Evolutionary conservation across 805 yeast genomes (phyloP), one percentile per base, ranked within the genome.

Genomic region (Yarrowia osloensis): DNA sequence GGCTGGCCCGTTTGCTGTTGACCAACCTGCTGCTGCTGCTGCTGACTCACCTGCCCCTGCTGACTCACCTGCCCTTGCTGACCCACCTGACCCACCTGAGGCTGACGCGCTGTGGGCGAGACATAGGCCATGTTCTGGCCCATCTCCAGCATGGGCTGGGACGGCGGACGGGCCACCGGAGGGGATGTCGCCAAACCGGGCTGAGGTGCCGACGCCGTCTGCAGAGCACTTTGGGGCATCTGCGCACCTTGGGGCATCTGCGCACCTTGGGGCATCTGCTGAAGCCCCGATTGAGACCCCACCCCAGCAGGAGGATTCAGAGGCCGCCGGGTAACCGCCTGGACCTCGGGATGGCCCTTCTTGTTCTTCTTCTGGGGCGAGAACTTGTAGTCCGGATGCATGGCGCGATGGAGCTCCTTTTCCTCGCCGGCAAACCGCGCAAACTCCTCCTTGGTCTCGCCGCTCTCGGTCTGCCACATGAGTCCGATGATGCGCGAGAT

Each of bases 321-420:
- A 0, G 54, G 54, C 4, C 66, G 12, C 1, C 66, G 12, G 9
- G 54, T 42, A 2, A 61, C 66, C 17, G 35, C 66, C 66, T 61
- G 66, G 12, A 42, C 54, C 44, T 61, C 54, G 0, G 33, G 54
- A 31, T 29, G 50, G 11, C 44, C 40, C 67, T 63, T 63, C 12
- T 47, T 49, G 59, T 37, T 71, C 71, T 71, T 73, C 77, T 77
- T 72, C 73, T 78, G 77, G 1, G 85, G 85, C 67, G 77, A 76
- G 69, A 77, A 82, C 70, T 79, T 80, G 74, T 82, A 82, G 65
- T 77, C 77, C 11, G 85, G 85, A 68, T 78, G 79, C 67, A 80
- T 76, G 42, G 74, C 74, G 39, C 74, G 70, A 70, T 82, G 85
- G 6, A 81, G 72, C 26, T 73, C 75, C 72, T 81, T 81, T 70